A percentile compares a stretch with the other conserved stretches of the same genome.
Evolutionary conservation across 2,329 filamentous ascomycete species (phyloP).

Genomic region (Arthrinium phaeospermum): DNA sequence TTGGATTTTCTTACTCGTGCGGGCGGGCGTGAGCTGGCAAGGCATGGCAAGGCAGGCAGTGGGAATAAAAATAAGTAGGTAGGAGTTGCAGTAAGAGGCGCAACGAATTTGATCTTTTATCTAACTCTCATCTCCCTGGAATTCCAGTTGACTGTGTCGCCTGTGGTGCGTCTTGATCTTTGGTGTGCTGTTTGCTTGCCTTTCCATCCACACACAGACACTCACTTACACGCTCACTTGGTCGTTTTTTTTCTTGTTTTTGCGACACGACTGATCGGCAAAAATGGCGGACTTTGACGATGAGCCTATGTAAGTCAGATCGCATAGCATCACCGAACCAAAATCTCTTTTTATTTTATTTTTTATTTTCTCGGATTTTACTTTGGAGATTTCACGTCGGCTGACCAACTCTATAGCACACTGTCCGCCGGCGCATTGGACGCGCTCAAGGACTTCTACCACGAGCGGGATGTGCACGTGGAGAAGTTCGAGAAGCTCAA

Average conservation of each 20-base stretch:
- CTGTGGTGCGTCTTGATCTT: not conserved
- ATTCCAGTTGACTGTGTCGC: not conserved
- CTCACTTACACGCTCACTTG: not conserved
- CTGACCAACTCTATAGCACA: slow-evolving; percentile 46
- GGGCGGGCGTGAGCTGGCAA: not conserved
- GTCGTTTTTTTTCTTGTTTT: not conserved
- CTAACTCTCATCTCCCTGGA: not conserved
- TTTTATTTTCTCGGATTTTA: not conserved
- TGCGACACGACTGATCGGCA: not conserved
- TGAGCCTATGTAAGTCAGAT: slow-evolving; percentile 53
- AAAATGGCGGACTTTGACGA: slow-evolving; percentile 46
- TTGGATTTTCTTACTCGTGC: not conserved
- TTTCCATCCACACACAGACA: not conserved
- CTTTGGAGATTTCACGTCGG: not conserved
- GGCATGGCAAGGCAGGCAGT: not conserved
- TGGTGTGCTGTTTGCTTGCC: not conserved
- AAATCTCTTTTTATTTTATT: not conserved
- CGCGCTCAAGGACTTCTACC: slow-evolving; percentile 76
- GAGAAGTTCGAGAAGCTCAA: slow-evolving; percentile 73
- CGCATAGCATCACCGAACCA: not conserved
- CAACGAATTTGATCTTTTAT: not conserved
- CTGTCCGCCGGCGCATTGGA: slow-evolving; percentile 71
- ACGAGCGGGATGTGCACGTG: slow-evolving; percentile 70
- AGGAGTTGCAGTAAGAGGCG: not conserved
- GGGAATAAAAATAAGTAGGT: not conserved